phyloP scores from a whole-genome alignment of 169 alveolate genomes.

The Plasmodium gonderi region DNA sequence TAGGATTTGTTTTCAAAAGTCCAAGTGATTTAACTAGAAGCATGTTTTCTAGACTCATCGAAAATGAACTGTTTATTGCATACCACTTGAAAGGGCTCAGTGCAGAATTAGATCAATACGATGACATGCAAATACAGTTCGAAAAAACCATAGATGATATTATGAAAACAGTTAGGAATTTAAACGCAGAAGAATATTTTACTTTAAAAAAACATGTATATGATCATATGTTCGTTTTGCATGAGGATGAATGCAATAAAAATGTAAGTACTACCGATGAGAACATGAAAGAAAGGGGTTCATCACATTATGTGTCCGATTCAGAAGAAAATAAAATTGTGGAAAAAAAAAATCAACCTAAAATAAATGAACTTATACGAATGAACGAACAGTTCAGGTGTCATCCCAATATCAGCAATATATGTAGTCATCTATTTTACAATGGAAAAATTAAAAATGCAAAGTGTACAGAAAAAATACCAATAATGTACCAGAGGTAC shows the following conservation, averaged over 20 bases:
- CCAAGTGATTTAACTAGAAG: conserved; percentile 36
- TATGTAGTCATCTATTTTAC: conserved; percentile 69
- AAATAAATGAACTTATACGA: conserved; percentile 13
- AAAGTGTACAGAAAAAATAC: conserved; percentile 8
- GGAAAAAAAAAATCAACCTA: neutral
- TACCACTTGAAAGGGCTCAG: neutral
- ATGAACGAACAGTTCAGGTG: conserved; percentile 72
- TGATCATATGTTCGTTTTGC: conserved; percentile 33
- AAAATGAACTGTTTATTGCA: conserved; percentile 32
- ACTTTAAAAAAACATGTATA: neutral
- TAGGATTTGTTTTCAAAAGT: conserved; percentile 40
- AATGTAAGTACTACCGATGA: neutral
- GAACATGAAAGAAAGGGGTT: neutral
- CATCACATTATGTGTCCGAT: neutral
- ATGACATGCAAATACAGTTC: no score
- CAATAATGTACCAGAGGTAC: conserved; percentile 7
- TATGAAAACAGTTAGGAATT: neutral
- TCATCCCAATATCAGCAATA: conserved; percentile 59
- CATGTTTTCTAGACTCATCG: conserved; percentile 61
- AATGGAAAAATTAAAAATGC: conserved; percentile 32
- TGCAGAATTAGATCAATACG: no score
- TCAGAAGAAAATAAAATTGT: neutral
- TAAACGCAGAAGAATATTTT: conserved; percentile 5
- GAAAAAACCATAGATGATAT: neutral
- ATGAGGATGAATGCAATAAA: neutral